phyloP scores from a whole-genome alignment of 352 stramenopile genomes.

The Phytophthora rubi region DNA sequence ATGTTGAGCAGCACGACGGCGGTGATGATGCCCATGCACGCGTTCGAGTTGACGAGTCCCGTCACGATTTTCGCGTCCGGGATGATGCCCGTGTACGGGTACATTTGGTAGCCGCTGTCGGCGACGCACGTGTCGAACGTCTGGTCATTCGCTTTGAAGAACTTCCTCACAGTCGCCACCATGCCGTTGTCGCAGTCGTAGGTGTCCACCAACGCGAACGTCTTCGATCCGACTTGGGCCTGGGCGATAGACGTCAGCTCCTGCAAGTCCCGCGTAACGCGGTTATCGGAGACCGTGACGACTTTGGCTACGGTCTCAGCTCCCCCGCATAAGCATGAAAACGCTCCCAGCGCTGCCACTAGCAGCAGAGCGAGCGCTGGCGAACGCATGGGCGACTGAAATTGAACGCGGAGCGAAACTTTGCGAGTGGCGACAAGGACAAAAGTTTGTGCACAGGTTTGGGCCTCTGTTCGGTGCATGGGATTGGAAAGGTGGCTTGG shows the following conservation, averaged over 20 bases:
- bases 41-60: conserved; percentile 49
- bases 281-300: conserved; percentile 11
- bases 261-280: conserved; percentile 8
- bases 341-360: conserved; percentile 9
- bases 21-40: conserved; percentile 62
- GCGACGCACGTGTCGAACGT: conserved; percentile 56
- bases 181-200: conserved; percentile 52
- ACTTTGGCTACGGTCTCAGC: not conserved
- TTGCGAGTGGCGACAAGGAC: conserved; percentile 19
- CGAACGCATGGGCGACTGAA: conserved; percentile 20
- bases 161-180: conserved; percentile 41
- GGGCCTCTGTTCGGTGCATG: not conserved
- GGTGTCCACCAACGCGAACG: conserved; percentile 53
- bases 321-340: not conserved
- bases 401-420: conserved; percentile 16
- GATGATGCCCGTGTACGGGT: conserved; percentile 60
- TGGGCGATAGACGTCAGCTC: conserved; percentile 37
- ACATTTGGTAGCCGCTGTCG: conserved; percentile 63
- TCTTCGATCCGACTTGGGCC: conserved; percentile 44
- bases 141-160: conserved; percentile 57
- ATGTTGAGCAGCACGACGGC: conserved; percentile 49
- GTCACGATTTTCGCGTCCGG: conserved; percentile 44
- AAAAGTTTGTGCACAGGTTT: no score
- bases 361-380: conserved; percentile 20
- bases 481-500: conserved; percentile 17